phyloP scores from a whole-genome alignment of 352 stramenopile species.

The Globisporangium uncinulatum region DNA sequence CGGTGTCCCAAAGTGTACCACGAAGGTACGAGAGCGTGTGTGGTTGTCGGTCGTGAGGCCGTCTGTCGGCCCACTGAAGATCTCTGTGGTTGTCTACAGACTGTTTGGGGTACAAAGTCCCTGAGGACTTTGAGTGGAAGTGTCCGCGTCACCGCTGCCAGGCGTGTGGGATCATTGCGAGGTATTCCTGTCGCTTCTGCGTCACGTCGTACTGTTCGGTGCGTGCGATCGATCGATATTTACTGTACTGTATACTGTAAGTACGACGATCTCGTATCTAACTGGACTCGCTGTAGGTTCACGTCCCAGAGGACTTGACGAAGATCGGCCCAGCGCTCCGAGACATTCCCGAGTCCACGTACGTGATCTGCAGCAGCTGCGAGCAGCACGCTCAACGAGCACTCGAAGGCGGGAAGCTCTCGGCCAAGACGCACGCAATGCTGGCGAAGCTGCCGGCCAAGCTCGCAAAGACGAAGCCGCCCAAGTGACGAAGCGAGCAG shows the following conservation, averaged over 20 bases:
- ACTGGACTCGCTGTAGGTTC: constrained; percentile 17
- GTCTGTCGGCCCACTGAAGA: too few relatives aligned
- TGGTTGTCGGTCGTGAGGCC: too few relatives aligned
- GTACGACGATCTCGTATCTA: not conserved
- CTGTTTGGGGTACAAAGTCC: constrained; percentile 57
- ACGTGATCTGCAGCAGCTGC: constrained; percentile 56
- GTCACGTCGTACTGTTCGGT: constrained; percentile 70
- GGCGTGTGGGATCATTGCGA: constrained; percentile 50
- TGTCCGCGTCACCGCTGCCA: constrained; percentile 68
- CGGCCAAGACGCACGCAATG: constrained; percentile 23
- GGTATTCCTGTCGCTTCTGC: constrained; percentile 60
- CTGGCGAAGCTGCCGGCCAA: constrained; percentile 9
- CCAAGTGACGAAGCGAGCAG: too few relatives aligned
- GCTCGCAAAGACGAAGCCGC: too few relatives aligned
- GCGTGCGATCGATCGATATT: not conserved
- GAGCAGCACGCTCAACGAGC: constrained; percentile 27
- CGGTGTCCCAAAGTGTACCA: constrained; percentile 81
- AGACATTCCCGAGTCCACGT: constrained; percentile 49
- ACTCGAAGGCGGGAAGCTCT: constrained; percentile 41
- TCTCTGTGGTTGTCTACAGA: constrained; percentile 28
- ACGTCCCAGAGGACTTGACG: constrained; percentile 39
- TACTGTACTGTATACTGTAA: too few relatives aligned
- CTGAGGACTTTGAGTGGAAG: constrained; percentile 50
- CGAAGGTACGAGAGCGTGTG: constrained; percentile 28
- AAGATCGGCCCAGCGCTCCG: constrained; percentile 34